Conservation (phyloP, 2,329 filamentous ascomycete species). For the Aureobasidium lini region DNA sequence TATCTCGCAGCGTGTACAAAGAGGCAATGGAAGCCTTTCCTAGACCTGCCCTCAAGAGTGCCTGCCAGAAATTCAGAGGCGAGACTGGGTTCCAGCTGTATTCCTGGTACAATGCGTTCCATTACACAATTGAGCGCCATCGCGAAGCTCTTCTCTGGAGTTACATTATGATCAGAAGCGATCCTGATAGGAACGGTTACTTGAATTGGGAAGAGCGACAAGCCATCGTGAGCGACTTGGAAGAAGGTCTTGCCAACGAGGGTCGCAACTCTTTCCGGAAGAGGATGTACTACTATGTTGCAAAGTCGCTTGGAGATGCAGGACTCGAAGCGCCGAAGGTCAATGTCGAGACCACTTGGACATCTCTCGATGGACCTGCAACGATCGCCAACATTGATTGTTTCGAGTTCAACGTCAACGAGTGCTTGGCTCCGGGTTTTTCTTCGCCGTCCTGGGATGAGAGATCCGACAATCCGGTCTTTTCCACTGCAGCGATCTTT, state of each 20-base stretch:
- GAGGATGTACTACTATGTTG: slow-evolving; percentile 34
- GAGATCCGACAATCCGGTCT: slow-evolving; percentile 30
- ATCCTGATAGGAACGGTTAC: slow-evolving; percentile 33
- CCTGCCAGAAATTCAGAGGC: slow-evolving; percentile 36
- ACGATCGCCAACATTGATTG: slow-evolving; percentile 36
- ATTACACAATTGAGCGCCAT: slow-evolving; percentile 39
- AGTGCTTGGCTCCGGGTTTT: slow-evolving; percentile 38
- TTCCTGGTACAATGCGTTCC: slow-evolving; percentile 37
- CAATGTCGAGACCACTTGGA: slow-evolving; percentile 37
- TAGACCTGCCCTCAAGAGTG: slow-evolving; percentile 32
- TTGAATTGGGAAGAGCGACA: slow-evolving; percentile 35
- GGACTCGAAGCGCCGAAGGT: slow-evolving; percentile 34
- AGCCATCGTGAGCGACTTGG: slow-evolving; percentile 30
- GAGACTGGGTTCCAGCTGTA: slow-evolving; percentile 38
- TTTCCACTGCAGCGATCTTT: slow-evolving; percentile 34
- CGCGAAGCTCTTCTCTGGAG: slow-evolving; percentile 38
- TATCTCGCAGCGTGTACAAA: slow-evolving; percentile 33
- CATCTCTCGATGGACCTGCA: slow-evolving; percentile 35
- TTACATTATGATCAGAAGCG: slow-evolving; percentile 35
- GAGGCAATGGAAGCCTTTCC: slow-evolving; percentile 38
- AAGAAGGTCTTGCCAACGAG: slow-evolving; percentile 31
- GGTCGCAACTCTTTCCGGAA: slow-evolving; percentile 27
- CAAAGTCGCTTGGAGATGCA: slow-evolving; percentile 29
- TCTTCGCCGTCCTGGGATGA: slow-evolving; percentile 30
- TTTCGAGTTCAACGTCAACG: slow-evolving; percentile 34